Percentiles rank a stretch among this genome's conserved stretches.
Conservation (phyloP, 2,329 filamentous ascomycete species). For the Neonectria neomacrospora region DNA sequence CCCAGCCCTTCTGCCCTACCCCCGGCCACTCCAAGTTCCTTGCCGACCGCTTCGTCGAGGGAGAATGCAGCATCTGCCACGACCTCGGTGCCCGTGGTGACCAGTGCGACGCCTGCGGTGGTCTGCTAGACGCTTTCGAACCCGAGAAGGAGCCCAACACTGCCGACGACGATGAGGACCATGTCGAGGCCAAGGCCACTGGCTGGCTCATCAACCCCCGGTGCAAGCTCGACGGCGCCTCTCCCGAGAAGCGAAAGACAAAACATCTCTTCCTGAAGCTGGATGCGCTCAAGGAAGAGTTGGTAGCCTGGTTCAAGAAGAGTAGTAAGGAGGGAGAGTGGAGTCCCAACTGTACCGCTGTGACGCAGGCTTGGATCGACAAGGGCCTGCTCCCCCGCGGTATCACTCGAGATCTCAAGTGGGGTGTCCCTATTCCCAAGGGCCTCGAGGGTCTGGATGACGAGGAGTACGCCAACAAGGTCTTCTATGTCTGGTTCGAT, state of each 20-base stretch:
- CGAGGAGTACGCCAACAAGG: conserved; percentile 69
- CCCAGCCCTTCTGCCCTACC: conserved; percentile 82
- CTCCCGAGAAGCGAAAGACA: conserved; percentile 81
- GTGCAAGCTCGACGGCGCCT: conserved; percentile 90
- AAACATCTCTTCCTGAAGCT: conserved; percentile 92
- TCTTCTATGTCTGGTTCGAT: conserved; percentile 95
- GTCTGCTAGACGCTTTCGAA: conserved; percentile 76
- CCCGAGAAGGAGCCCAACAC: conserved; percentile 53
- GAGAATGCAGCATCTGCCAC: conserved; percentile 78
- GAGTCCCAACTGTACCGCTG: conserved; percentile 79
- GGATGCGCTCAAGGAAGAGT: conserved; percentile 81
- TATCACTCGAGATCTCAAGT: conserved; percentile 92
- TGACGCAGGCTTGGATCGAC: conserved; percentile 83
- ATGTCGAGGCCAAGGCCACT: conserved; percentile 51
- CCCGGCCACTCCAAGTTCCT: conserved; percentile 80
- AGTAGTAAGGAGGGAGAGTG: conserved; percentile 79
- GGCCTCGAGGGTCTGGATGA: conserved; percentile 61
- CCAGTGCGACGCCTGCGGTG: conserved; percentile 80
- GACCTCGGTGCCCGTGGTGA: conserved; percentile 78
- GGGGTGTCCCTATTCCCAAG: conserved; percentile 74
- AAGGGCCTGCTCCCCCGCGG: conserved; percentile 87
- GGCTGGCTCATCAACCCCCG: conserved; percentile 79
- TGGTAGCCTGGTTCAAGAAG: conserved; percentile 81
- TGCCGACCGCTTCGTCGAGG: conserved; percentile 88
- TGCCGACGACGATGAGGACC: conserved; percentile 48